A percentile compares a stretch with the other conserved stretches of the same genome.
These are phyloP conservation scores for Xylariaceae sp. DNA, from an alignment of 2,329 filamentous ascomycete genomes.

Conservation along the genomic window DNA sequence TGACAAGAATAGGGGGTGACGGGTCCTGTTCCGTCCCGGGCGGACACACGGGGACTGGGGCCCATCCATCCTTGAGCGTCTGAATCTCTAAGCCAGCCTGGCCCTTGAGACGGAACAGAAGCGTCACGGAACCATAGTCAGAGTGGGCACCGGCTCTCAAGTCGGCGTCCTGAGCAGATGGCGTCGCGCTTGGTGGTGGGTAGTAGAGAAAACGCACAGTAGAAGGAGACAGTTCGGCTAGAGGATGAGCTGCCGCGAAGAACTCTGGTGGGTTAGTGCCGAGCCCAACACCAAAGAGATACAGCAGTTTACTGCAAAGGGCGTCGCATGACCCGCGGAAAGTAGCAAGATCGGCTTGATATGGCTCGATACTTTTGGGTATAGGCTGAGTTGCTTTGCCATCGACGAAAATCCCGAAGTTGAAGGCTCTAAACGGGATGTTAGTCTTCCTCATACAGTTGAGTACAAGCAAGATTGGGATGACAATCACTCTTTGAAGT, in stretches of 20 bases:
- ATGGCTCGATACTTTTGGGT: conserved; percentile 55
- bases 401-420: conserved; percentile 72
- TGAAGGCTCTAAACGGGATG: conserved; percentile 64
- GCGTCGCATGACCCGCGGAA: conserved; percentile 68
- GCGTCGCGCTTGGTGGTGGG: conserved; percentile 47
- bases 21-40: conserved; percentile 52
- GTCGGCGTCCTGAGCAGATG: conserved; percentile 47
- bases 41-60: conserved; percentile 62
- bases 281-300: conserved; percentile 73
- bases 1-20: conserved; percentile 72
- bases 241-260: conserved; percentile 49
- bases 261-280: conserved; percentile 49
- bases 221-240: conserved; percentile 45
- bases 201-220: conserved; percentile 71
- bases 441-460: conserved; percentile 8
- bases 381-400: conserved; percentile 72
- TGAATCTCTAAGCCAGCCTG: conserved; percentile 85
- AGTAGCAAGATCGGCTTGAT: conserved; percentile 55
- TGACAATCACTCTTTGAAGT: conserved; percentile 71
- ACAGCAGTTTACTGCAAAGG: conserved; percentile 67
- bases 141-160: conserved; percentile 88
- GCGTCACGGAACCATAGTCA: conserved; percentile 69
- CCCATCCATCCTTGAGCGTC: conserved; percentile 52
- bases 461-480: neutral
- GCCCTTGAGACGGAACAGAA: conserved; percentile 80